phyloP scores from a whole-genome alignment of 1,284 basidiomycete species.

The Thelephora terrestris region DNA sequence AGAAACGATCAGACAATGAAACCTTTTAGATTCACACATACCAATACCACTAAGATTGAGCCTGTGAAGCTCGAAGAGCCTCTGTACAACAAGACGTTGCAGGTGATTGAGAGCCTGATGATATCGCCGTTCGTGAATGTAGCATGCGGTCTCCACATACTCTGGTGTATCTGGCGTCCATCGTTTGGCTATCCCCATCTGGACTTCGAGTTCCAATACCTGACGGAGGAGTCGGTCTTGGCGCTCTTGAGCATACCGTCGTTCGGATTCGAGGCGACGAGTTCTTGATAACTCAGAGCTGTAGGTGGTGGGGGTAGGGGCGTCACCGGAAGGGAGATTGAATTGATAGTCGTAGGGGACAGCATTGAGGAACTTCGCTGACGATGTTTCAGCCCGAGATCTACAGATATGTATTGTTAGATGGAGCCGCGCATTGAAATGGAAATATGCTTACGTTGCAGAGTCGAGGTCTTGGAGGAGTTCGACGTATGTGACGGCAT shows the following conservation, averaged over 20 bases:
- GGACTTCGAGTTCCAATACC: slow-evolving; percentile 11
- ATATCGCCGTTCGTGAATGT: slow-evolving; percentile 14
- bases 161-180: slow-evolving; percentile 13
- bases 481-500: slow-evolving; percentile 14
- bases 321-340: neutral
- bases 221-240: slow-evolving; percentile 5
- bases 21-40: slow-evolving; percentile 2
- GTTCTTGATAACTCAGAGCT: no score
- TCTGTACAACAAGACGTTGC: slow-evolving; percentile 20
- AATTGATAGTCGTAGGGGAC: neutral
- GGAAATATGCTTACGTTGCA: slow-evolving; percentile 1
- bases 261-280: no score
- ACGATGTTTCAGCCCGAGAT: neutral
- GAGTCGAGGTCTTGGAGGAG: slow-evolving; percentile 6
- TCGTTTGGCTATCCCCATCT: slow-evolving; percentile 12
- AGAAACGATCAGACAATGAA: neutral
- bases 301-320: neutral
- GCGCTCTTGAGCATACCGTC: no score
- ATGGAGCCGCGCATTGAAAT: neutral
- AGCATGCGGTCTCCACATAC: no score
- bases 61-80: slow-evolving; percentile 23
- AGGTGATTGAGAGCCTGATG: slow-evolving; percentile 17
- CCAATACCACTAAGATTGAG: slow-evolving; percentile 19
- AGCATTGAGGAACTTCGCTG: neutral
- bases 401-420: no score